Evolutionary conservation across 441 rosid species (phyloP).

Genomic region (Pelargonium fulgidum): DNA sequence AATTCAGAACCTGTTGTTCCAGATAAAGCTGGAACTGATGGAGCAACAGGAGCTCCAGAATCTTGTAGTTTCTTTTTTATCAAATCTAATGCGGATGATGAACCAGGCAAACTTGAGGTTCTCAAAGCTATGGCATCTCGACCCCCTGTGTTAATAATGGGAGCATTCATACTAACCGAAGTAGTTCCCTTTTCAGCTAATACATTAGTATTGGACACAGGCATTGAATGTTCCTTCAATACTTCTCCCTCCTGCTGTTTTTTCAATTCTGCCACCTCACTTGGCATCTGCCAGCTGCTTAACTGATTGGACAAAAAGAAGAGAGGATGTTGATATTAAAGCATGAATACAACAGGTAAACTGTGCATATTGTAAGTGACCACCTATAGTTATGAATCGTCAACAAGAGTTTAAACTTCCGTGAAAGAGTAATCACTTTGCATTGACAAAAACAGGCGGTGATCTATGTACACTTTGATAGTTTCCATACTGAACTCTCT

Average conservation of each 20-base stretch:
- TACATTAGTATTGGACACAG: slow-evolving; percentile 33
- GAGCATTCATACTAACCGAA: slow-evolving; percentile 59
- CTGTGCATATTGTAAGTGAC: not conserved
- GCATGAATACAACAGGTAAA: not conserved
- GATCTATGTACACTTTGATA: not conserved
- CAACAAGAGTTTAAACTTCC: no score
- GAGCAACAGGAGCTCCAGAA: slow-evolving; percentile 54
- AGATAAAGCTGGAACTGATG: slow-evolving; percentile 37
- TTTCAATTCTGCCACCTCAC: slow-evolving; percentile 65
- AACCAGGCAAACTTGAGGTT: slow-evolving; percentile 39
- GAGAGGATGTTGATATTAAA: not conserved
- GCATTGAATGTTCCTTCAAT: slow-evolving; percentile 38
- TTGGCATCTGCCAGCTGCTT: slow-evolving; percentile 97
- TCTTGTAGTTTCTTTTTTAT: slow-evolving; percentile 95
- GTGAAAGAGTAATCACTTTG: not conserved
- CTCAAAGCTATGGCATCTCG: slow-evolving; percentile 72
- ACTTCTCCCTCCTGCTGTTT: slow-evolving; percentile 54
- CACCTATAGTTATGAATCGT: not conserved
- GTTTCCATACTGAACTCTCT: not conserved
- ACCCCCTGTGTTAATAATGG: slow-evolving; percentile 78
- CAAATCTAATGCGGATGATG: slow-evolving; percentile 82
- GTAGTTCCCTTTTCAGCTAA: slow-evolving; percentile 51
- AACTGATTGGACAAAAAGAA: slow-evolving; percentile 39
- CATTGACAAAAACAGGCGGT: not conserved
- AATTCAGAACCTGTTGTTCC: slow-evolving; percentile 46